Evolutionary conservation across 176 grass and related monocot species (phyloP).

Genomic region (Eremochloa ophiuroides): DNA sequence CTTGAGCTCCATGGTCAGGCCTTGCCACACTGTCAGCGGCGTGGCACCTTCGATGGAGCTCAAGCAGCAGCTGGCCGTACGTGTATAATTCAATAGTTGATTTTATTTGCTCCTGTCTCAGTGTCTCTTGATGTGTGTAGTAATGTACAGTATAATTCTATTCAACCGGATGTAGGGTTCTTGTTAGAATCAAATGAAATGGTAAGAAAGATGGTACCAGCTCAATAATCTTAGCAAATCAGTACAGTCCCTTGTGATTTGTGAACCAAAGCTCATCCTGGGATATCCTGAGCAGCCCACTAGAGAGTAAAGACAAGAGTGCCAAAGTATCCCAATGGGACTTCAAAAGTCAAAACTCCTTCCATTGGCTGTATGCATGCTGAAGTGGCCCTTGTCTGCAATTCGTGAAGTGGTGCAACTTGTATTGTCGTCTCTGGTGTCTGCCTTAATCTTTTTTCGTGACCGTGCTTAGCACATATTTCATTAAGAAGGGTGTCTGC

Average conservation of each 20-base stretch:
- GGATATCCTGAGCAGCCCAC: conserved; percentile 31
- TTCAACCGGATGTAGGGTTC: not conserved
- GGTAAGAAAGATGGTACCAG: not conserved
- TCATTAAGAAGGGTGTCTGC: too few species aligned
- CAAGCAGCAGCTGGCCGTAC: not conserved
- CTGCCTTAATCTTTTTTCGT: not conserved
- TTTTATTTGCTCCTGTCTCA: not conserved
- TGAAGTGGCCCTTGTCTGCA: conserved; percentile 37
- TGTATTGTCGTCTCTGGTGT: not conserved
- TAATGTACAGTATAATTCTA: not conserved
- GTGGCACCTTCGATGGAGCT: not conserved
- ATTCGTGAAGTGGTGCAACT: not conserved
- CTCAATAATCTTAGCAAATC: not conserved
- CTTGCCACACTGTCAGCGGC: not conserved
- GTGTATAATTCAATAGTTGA: too few species aligned
- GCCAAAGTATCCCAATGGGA: conserved; percentile 35
- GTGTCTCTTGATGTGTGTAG: too few species aligned
- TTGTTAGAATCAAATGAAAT: not conserved
- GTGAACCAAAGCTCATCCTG: conserved; percentile 45
- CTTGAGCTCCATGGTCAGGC: conserved; percentile 40
- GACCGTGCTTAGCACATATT: too few species aligned
- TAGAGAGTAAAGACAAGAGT: conserved; percentile 30
- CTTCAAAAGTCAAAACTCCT: conserved; percentile 37
- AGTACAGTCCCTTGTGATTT: not conserved
- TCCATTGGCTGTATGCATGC: conserved; percentile 35